phyloP scores from a whole-genome alignment of 495 filamentous ascomycete genomes.

The Staphylotrichum longicolle region DNA sequence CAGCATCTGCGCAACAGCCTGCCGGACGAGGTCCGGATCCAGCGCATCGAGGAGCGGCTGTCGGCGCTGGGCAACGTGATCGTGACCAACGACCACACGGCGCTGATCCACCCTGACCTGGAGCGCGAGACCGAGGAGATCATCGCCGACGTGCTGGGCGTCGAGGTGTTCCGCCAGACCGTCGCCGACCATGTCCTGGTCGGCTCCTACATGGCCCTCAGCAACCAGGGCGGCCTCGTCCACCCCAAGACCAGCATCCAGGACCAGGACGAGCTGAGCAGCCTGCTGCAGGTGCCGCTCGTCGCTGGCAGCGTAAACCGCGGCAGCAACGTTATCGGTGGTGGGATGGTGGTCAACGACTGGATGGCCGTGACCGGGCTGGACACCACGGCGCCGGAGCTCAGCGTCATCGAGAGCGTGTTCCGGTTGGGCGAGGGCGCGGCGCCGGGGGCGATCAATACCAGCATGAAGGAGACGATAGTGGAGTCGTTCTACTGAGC shows the following conservation, averaged over 20 bases:
- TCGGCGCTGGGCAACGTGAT: constrained; percentile 97
- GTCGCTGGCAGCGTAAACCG: constrained; percentile 93
- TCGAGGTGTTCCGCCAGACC: constrained; percentile 98
- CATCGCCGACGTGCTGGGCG: constrained; percentile 92
- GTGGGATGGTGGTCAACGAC: constrained; percentile 98
- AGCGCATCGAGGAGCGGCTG: constrained; percentile 92
- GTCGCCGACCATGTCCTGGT: constrained; percentile 95
- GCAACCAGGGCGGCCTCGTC: constrained; percentile 94
- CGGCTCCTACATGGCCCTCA: constrained; percentile 91
- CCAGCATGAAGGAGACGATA: constrained; percentile 90
- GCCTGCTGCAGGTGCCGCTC: constrained; percentile 89
- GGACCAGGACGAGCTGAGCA: constrained; percentile 95
- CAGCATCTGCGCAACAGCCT: constrained; percentile 93
- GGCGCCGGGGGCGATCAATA: constrained; percentile 69
- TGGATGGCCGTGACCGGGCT: constrained; percentile 97
- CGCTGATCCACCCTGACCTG: constrained; percentile 92
- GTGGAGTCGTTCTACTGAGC: constrained; percentile 94
- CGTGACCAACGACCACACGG: constrained; percentile 93
- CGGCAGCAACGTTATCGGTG: constrained; percentile 89
- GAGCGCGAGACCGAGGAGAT: constrained; percentile 96
- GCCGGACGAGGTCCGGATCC: constrained; percentile 85
- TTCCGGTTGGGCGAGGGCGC: constrained; percentile 90
- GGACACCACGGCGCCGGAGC: constrained; percentile 94
- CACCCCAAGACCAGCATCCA: constrained; percentile 95
- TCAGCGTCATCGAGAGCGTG: constrained; percentile 93